These are phyloP conservation scores for Trichosporon sp. DNA, from an alignment of 1,284 basidiomycete species.

Conservation along the genomic window DNA sequence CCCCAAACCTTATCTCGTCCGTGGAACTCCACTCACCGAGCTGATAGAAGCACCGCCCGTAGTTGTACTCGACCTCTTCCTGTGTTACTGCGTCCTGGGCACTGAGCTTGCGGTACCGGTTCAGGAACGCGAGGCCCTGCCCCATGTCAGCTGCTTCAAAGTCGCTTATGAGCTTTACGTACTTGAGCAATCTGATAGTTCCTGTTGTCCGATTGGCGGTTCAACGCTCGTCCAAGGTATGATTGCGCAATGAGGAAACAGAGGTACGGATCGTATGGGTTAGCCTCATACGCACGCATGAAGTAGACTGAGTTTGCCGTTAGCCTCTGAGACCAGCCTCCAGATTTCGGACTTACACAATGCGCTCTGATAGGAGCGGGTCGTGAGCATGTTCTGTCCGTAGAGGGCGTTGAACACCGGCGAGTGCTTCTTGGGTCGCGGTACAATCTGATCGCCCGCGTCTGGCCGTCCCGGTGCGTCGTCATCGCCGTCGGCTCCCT, in stretches of 20 bases:
- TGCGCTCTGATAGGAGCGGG: slow-evolving; percentile 83
- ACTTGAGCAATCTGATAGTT: slow-evolving; percentile 75
- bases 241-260: slow-evolving; percentile 76
- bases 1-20: neutral
- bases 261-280: slow-evolving; percentile 75
- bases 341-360: slow-evolving; percentile 61
- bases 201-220: slow-evolving; percentile 88
- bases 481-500: slow-evolving; percentile 20
- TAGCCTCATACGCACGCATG: slow-evolving; percentile 78
- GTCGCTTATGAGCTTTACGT: slow-evolving; percentile 39
- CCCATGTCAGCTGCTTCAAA: slow-evolving; percentile 6
- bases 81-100: slow-evolving; percentile 50
- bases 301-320: slow-evolving; percentile 64
- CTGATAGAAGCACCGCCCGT: slow-evolving; percentile 84
- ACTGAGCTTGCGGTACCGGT: slow-evolving; percentile 62
- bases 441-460: slow-evolving; percentile 19
- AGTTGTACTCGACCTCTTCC: slow-evolving; percentile 88
- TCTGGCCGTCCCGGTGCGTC: slow-evolving; percentile 6
- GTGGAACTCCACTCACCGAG: slow-evolving; percentile 57
- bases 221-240: slow-evolving; percentile 82
- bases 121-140: slow-evolving; percentile 75
- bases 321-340: neutral
- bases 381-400: slow-evolving; percentile 76
- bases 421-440: slow-evolving; percentile 63
- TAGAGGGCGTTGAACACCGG: slow-evolving; percentile 75